Evolutionary conservation across 371 early-diverging fungal species (phyloP), one percentile per base, ranked within the genome.

Genomic region (Caulochytrium protostelioides): DNA sequence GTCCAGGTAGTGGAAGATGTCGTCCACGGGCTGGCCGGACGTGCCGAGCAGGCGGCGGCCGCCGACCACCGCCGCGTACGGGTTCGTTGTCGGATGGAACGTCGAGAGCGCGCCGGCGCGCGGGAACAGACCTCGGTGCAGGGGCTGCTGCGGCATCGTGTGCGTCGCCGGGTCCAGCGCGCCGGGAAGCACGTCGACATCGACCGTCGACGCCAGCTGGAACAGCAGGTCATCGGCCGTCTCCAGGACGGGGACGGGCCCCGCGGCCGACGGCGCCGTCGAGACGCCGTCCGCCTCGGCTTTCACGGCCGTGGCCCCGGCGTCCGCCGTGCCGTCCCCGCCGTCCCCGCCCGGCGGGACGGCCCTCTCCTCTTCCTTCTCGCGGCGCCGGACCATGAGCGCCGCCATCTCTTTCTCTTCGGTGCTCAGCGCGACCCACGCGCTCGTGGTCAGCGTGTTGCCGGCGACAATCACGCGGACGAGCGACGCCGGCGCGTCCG

Each of bases 161-260:
- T 46, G 41, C 35, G 64, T 77, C 1, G 79, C 57, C 0, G 89
- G 87, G 42, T 92, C 94, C 3, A 50, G 41, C 0, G 44, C 42
- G 5, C 94, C 94, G 1, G 94, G 74, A 74, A 91, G 73, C n/a
- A 91, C 36, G 38, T 77, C 75, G 1, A 87, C 62, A 10, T 62
- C 56, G 9, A 85, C 44, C 18, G 28, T 21, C 5, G 30, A 21
- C 26, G 44, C 42, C 1, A 65, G 16, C 8, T 32, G 29, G 6
- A 30, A 19, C 10, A 57, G 35, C 3, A 50, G 34, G 2, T 4
- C 22, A 38, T 55, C 59, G 25, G 46, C 20, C 3, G 23, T n/a
- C 7, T 39, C 17, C 4, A 57, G 9, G n/a, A n/a, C n/a, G n/a
- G n/a, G n/a, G n/a, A n/a, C n/a, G n/a, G n/a, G n/a, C n/a, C n/a